Evolutionary conservation across 768 basidiomycete species (phyloP), one percentile per base, ranked within the genome.

Genomic region (Lanmaoa pseudosensibilis): DNA sequence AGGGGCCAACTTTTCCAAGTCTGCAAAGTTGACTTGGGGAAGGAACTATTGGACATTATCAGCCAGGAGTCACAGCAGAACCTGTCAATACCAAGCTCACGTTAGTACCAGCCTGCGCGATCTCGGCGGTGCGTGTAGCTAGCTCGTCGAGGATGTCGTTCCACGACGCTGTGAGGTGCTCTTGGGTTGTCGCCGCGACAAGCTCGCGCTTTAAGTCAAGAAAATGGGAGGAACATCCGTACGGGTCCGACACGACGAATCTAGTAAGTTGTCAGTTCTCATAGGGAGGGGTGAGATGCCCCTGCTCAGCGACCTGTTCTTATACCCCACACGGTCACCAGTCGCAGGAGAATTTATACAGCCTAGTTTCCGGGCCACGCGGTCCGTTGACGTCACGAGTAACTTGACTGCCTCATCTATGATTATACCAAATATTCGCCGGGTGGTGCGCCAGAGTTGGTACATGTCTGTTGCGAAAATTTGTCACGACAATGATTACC

Each of bases 21-120:
- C 79, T 4, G 75, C 64, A 64, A 86, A 86, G 18, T 80, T 73
- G 47, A 89, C 79, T 68, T 83, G 81, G 4, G 87, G 86, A 38
- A 89, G 77, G 60, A 77, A 80, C 86, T 87, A 45, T 54, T 18
- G 18, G 52, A 25, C 8, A 25, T 33, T 23, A 10, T 30, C 37
- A 49, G 19, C 47, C 44, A 50, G 12, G 7, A 23, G 32, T 30
- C 18, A 50, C 48, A 15, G 3, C n/a, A 39, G 52, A 19, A 19
- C 4, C 4, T 11, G 25, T 37, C 11, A 4, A 40, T 1, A 27
- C 38, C 25, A 50, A 30, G 7, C 80, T 52, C 61, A 85, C 87
- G 45, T 82, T 73, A 0, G 80, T 69, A 3, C 84, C 84, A 55
- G 74, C 67, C 46, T 73, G 62, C 2, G 74, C 74, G 39, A 87